Percentiles rank a stretch among this genome's conserved stretches.
phyloP scores from a whole-genome alignment of 2,329 filamentous ascomycete species.

The Blastomyces emzantsi region DNA sequence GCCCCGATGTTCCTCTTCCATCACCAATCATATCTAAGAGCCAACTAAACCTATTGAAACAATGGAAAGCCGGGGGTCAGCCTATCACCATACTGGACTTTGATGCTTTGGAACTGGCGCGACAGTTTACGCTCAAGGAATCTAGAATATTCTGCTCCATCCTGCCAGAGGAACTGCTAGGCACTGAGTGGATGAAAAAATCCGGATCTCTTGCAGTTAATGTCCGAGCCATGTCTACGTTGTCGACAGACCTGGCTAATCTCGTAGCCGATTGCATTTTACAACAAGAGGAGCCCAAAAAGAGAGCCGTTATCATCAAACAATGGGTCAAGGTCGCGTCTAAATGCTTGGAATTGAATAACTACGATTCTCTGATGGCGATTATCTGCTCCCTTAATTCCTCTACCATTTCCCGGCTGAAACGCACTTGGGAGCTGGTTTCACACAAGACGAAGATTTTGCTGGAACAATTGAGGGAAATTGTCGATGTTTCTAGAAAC shows the following conservation, averaged over 20 bases:
- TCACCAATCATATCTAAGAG: conserved; percentile 62
- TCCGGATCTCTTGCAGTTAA: conserved; percentile 70
- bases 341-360: conserved; percentile 79
- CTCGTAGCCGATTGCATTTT: conserved; percentile 90
- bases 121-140: conserved; percentile 87
- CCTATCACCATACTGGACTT: conserved; percentile 76
- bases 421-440: conserved; percentile 84
- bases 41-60: conserved; percentile 61
- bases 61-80: conserved; percentile 64
- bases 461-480: conserved; percentile 67
- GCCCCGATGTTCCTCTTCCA: conserved; percentile 63
- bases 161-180: conserved; percentile 81
- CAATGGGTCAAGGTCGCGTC: conserved; percentile 95
- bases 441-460: conserved; percentile 73
- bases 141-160: conserved; percentile 89
- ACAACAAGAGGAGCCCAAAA: conserved; percentile 81
- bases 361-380: conserved; percentile 95
- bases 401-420: conserved; percentile 78
- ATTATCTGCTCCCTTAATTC: conserved; percentile 92
- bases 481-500: conserved; percentile 85
- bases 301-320: conserved; percentile 81
- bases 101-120: conserved; percentile 79
- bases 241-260: conserved; percentile 88
- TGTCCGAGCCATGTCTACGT: conserved; percentile 83
- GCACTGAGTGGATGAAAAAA: conserved; percentile 90